These are phyloP conservation scores for Kandelia obovata DNA, from an alignment of 345 rosid genomes.

Conservation along the genomic window DNA sequence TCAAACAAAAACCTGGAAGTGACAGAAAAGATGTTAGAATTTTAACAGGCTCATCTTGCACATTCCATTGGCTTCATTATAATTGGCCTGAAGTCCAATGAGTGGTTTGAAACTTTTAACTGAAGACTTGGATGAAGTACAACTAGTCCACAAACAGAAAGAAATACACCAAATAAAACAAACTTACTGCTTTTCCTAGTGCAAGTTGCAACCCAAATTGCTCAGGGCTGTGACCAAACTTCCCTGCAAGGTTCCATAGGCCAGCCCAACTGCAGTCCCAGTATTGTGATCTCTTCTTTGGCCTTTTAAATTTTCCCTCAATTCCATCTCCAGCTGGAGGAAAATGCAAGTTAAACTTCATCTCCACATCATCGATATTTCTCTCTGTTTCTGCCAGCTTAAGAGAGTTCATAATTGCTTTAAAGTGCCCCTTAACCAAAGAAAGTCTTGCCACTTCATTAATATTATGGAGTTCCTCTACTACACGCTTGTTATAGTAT, in stretches of 20 bases:
- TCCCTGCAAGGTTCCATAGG: slow-evolving; percentile 88
- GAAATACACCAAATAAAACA: not conserved
- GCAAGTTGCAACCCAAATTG: slow-evolving; percentile 71
- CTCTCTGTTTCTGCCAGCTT: slow-evolving; percentile 76
- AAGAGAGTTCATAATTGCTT: slow-evolving; percentile 65
- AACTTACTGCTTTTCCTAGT: slow-evolving; percentile 60
- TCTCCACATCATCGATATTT: slow-evolving; percentile 96
- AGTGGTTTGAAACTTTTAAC: too few relatives aligned
- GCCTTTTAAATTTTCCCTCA: slow-evolving; percentile 93
- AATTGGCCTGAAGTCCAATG: too few relatives aligned
- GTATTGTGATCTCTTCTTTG: slow-evolving; percentile 80
- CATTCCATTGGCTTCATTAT: too few relatives aligned
- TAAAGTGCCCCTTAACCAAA: slow-evolving; percentile 73
- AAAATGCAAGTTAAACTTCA: slow-evolving; percentile 94
- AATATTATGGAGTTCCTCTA: slow-evolving; percentile 77
- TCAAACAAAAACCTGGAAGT: too few relatives aligned
- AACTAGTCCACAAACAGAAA: too few relatives aligned
- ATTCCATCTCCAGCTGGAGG: slow-evolving; percentile 84
- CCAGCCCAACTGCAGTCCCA: slow-evolving; percentile 87
- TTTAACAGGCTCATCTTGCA: too few relatives aligned
- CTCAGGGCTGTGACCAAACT: slow-evolving; percentile 88
- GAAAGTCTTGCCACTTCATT: slow-evolving; percentile 82
- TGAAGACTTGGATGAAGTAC: too few relatives aligned
- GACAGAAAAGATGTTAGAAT: too few relatives aligned
- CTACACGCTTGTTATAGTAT: slow-evolving; percentile 74